Conservation (phyloP, 768 basidiomycete species). For the Dendrothele bispora region DNA sequence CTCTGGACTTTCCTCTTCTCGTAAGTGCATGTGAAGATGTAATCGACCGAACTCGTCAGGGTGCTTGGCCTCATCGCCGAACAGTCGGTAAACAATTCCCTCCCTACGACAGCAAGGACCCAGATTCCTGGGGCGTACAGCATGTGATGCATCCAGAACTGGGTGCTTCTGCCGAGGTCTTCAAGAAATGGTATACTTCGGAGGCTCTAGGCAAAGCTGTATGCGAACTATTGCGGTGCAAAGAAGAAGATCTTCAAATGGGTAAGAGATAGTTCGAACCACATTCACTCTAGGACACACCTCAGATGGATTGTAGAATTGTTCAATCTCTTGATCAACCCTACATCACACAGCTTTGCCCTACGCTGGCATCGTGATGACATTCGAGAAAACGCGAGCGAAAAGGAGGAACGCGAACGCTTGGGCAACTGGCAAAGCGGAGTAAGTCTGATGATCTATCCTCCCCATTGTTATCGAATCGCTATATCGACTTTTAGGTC, state of each 20-base stretch:
- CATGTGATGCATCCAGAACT: slow-evolving; percentile 81
- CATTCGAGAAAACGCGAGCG: slow-evolving; percentile 53
- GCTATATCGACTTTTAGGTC: slow-evolving; percentile 38
- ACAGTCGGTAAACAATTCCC: slow-evolving; percentile 81
- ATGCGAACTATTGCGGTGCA: slow-evolving; percentile 54
- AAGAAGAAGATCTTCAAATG: slow-evolving; percentile 66
- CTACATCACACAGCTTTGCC: slow-evolving; percentile 61
- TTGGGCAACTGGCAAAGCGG: slow-evolving; percentile 65
- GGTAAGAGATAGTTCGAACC: no score
- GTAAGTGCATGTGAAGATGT: slow-evolving; percentile 50
- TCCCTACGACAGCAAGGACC: slow-evolving; percentile 56
- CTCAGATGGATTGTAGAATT: slow-evolving; percentile 52
- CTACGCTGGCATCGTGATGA: slow-evolving; percentile 83
- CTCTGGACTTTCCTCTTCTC: slow-evolving; percentile 37
- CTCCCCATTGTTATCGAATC: neutral
- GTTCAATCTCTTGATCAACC: slow-evolving; percentile 78
- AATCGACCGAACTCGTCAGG: slow-evolving; percentile 53
- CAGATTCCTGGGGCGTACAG: slow-evolving; percentile 81
- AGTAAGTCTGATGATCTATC: slow-evolving; percentile 39
- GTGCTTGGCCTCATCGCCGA: slow-evolving; percentile 64
- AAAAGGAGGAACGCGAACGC: slow-evolving; percentile 59
- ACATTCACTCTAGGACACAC: no score
- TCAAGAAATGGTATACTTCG: slow-evolving; percentile 70
- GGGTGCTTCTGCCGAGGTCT: slow-evolving; percentile 44
- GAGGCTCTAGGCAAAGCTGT: slow-evolving; percentile 42